Evolutionary conservation across 1,284 basidiomycete genomes (phyloP).

Genomic region (Anthracocystis walkeri): DNA sequence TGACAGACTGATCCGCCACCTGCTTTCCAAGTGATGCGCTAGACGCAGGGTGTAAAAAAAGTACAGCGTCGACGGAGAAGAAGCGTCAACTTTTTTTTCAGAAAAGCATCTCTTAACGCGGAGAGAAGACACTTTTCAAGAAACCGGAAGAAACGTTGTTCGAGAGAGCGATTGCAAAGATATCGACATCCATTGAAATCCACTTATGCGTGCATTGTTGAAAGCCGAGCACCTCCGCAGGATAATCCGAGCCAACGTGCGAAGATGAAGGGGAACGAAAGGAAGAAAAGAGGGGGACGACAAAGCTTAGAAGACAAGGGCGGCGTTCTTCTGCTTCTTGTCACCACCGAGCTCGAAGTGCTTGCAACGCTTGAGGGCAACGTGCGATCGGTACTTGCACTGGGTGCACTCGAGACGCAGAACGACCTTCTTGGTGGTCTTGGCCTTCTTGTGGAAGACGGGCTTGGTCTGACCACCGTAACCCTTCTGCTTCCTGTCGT

Average conservation of each 20-base stretch:
- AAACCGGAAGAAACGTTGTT: background rate
- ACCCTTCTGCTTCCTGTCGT: conserved; percentile 95
- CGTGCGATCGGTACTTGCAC: conserved; percentile 87
- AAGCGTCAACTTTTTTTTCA: conserved; percentile 32
- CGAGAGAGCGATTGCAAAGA: background rate
- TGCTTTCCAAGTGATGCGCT: conserved; percentile 18
- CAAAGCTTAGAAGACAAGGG: conserved; percentile 78
- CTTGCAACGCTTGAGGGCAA: conserved; percentile 98
- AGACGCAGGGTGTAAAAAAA: conserved; percentile 29
- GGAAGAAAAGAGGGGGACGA: background rate
- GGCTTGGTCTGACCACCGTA: conserved; percentile 99
- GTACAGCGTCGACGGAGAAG: conserved; percentile 32
- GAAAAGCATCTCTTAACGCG: conserved; percentile 14
- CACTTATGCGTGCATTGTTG: conserved; percentile 6
- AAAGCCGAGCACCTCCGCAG: background rate
- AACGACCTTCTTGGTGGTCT: conserved; percentile 96
- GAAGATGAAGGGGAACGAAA: background rate
- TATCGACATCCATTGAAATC: background rate
- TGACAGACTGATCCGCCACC: conserved; percentile 1
- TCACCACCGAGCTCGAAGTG: conserved; percentile 99
- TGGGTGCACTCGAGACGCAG: conserved; percentile 95
- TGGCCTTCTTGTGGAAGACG: conserved; percentile 98
- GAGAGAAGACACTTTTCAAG: conserved; percentile 13
- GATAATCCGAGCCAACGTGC: conserved; percentile 4
- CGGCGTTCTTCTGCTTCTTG: conserved; percentile 99